Evolutionary conservation across 1,284 basidiomycete species (phyloP).

Genomic region (Ganoderma lucidum): DNA sequence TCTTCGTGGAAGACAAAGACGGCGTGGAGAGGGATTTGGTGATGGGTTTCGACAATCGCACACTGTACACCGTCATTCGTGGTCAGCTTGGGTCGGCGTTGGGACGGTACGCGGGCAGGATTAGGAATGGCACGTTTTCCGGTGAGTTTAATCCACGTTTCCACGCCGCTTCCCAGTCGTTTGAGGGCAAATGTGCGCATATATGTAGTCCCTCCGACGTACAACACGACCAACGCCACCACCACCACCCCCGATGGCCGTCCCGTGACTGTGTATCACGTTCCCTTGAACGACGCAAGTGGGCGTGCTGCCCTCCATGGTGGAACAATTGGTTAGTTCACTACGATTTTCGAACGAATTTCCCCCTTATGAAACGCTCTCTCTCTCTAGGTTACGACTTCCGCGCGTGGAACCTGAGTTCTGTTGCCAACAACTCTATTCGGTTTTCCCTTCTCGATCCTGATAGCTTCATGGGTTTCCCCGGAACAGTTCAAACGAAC

Average conservation of each 20-base stretch:
- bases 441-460: constrained; percentile 7
- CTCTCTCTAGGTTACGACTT: neutral
- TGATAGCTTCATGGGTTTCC: constrained; percentile 6
- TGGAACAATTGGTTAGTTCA: neutral
- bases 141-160: neutral
- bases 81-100: constrained; percentile 5
- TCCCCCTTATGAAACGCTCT: neutral
- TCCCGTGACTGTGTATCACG: neutral
- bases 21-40: constrained; percentile 8
- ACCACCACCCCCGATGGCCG: neutral
- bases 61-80: constrained; percentile 1
- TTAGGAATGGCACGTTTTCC: constrained; percentile 6
- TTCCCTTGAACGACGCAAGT: constrained; percentile 4
- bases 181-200: neutral
- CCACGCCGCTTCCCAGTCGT: neutral
- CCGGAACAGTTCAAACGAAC: neutral
- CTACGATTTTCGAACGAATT: too few relatives aligned
- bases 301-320: constrained; percentile 6
- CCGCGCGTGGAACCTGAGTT: constrained; percentile 2
- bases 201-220: constrained; percentile 6
- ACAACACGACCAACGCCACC: constrained; percentile 4
- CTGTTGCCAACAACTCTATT: neutral
- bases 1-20: constrained; percentile 4
- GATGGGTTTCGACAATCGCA: constrained; percentile 9
- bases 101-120: constrained; percentile 6